Evolutionary conservation across 2,329 filamentous ascomycete species (phyloP).

Genomic region (Talaromyces marneffei): DNA sequence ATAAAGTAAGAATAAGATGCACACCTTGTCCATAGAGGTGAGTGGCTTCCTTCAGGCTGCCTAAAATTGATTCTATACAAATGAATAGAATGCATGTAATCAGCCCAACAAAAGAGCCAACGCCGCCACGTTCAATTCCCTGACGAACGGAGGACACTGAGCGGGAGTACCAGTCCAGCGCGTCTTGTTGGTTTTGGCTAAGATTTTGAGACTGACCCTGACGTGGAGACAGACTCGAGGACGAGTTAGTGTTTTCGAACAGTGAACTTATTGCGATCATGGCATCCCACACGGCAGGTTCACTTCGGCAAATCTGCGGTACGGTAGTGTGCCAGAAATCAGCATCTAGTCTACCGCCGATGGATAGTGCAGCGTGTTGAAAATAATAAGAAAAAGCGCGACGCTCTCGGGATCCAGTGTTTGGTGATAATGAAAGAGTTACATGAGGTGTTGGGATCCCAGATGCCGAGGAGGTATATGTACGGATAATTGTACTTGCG

Average conservation of each 20-base stretch:
- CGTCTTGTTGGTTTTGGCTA: slow-evolving; percentile 21
- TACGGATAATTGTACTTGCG: slow-evolving; percentile 9
- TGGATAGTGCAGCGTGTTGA: slow-evolving; percentile 24
- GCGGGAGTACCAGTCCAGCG: slow-evolving; percentile 28
- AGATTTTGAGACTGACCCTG: background rate
- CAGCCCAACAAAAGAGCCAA: slow-evolving; percentile 26
- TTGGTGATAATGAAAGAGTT: slow-evolving; percentile 19
- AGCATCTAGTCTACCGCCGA: slow-evolving; percentile 31
- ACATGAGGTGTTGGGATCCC: slow-evolving; percentile 4
- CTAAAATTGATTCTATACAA: slow-evolving; percentile 28
- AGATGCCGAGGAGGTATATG: background rate
- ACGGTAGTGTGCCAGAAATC: slow-evolving; percentile 34
- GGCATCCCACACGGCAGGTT: slow-evolving; percentile 36
- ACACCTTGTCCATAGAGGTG: slow-evolving; percentile 27
- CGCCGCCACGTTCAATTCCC: slow-evolving; percentile 21
- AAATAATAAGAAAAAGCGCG: slow-evolving; percentile 37
- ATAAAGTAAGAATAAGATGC: slow-evolving; percentile 22
- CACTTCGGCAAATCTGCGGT: slow-evolving; percentile 30
- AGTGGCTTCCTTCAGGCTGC: slow-evolving; percentile 22
- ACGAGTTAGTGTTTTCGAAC: slow-evolving; percentile 23
- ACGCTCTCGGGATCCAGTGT: slow-evolving; percentile 27
- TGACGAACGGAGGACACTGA: slow-evolving; percentile 24
- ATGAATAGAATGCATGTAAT: slow-evolving; percentile 31
- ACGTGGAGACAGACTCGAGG: background rate
- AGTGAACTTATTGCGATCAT: slow-evolving; percentile 34